Base-by-base conservation (phyloP, 257 asterid species). In the Solanum habrochaites region DNA sequence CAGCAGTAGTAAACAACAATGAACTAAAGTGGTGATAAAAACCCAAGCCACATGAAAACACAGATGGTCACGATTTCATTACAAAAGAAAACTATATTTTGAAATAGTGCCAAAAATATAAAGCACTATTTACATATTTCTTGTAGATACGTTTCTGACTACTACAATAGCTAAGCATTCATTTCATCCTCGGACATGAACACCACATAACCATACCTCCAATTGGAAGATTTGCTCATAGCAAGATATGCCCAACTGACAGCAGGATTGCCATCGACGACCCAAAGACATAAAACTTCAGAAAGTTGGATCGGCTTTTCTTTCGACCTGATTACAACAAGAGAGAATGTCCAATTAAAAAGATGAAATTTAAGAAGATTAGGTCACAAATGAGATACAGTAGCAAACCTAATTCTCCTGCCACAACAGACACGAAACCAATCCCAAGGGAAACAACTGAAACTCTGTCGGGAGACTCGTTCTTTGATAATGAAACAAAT, bases 331-430 rank as follows among this genome's bases (percentile, higher is more conserved):
- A 89, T 72, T 84, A 81, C 13, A 72, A 83, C 37, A 90, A 85
- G 35, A 72, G 49, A 1, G 49, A 23, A 80, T 47, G 43, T 32
- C 23, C n/a, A n/a, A 39, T 52, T 52, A 27, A 47, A n/a, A 42
- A 83, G 12, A 31, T 71, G 83, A 62, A 85, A 0, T 47, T 40
- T 27, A 60, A 62, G 11, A 32, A 12, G 39, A 83, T 49, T 7
- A 83, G 15, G 73, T n/a, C 47, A 25, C 20, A 7, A 80, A 85
- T 62, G 8, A 64, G 66, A 58, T 39, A 80, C 70, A 67, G 15
- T 16, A 10, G 58, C 86, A 52, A 83, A 94, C 99, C 99, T 74
- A 94, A 87, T 91, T 94, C 98, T 86, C 98, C 98, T 25, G 94
- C 74, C 35, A 95, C 87, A 58, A 93, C 90, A 72, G 98, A 94